A percentile compares a stretch with the other conserved stretches of the same genome.
Evolutionary conservation across 164 flowering plant species (phyloP).

Genomic region (Piper betle): DNA sequence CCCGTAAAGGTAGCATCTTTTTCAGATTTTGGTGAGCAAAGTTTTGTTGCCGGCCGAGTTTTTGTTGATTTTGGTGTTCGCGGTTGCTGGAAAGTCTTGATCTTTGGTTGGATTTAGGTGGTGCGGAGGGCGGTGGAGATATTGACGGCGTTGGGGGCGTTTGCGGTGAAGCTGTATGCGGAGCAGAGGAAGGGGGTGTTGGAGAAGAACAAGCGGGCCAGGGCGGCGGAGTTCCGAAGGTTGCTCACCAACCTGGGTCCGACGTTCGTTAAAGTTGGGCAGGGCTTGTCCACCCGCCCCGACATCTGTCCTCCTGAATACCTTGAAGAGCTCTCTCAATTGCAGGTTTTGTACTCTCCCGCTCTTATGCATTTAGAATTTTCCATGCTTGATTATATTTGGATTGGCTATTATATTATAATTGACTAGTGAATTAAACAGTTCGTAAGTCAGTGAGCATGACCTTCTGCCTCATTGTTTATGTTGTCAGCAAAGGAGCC

Average conservation of each 20-base stretch:
- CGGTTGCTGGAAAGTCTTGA: neutral
- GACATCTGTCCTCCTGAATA: slow-evolving; percentile 93
- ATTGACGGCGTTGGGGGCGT: slow-evolving; percentile 42
- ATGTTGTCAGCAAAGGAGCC: no score
- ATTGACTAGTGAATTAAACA: no score
- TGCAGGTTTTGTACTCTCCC: slow-evolving; percentile 41
- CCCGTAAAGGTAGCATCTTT: slow-evolving; percentile 46
- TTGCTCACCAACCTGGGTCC: slow-evolving; percentile 71
- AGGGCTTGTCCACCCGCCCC: slow-evolving; percentile 91
- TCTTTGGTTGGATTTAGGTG: slow-evolving; percentile 22
- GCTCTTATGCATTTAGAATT: neutral
- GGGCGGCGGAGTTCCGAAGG: slow-evolving; percentile 56
- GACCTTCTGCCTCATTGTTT: no score
- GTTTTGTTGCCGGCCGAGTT: neutral
- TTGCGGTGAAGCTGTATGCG: slow-evolving; percentile 45
- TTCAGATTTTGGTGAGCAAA: neutral
- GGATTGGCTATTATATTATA: no score
- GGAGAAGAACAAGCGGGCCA: slow-evolving; percentile 39
- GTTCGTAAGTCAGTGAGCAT: no score
- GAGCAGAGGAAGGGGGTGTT: slow-evolving; percentile 57
- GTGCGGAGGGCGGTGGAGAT: slow-evolving; percentile 52
- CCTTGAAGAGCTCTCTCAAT: slow-evolving; percentile 81
- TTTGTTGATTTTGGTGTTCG: no score
- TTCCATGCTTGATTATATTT: neutral
- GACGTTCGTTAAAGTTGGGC: slow-evolving; percentile 92